A percentile compares a stretch with the other conserved stretches of the same genome.
These are phyloP conservation scores for Neofusicoccum kwambonambiense DNA, from an alignment of 2,329 filamentous ascomycete genomes.

Conservation along the genomic window DNA sequence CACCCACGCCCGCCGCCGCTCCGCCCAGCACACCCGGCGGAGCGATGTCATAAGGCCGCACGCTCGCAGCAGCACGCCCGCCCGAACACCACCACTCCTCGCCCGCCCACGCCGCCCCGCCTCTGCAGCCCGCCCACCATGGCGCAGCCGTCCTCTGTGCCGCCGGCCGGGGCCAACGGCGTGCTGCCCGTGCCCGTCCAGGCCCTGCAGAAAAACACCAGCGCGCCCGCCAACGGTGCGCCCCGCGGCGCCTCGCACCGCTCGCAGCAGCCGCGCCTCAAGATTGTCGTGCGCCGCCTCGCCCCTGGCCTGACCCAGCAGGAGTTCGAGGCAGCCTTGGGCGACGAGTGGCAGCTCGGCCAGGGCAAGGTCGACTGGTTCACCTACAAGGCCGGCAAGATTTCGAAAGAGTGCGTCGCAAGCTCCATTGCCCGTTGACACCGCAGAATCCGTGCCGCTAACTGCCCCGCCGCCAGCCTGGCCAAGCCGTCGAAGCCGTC, in stretches of 20 bases:
- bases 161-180: constrained; percentile 33
- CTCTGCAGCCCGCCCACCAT: constrained; percentile 11
- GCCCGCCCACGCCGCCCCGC: no score
- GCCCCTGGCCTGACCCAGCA: constrained; percentile 79
- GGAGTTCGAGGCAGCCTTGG: constrained; percentile 72
- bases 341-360: constrained; percentile 78
- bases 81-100: constrained; percentile 2
- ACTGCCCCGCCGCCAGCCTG: constrained; percentile 51
- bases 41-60: background rate
- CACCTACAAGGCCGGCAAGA: constrained; percentile 69
- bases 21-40: background rate
- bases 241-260: constrained; percentile 38
- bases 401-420: constrained; percentile 73
- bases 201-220: constrained; percentile 36
- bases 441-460: background rate
- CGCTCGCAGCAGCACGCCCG: background rate
- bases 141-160: constrained; percentile 15
- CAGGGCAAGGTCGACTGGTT: constrained; percentile 83
- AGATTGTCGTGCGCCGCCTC: constrained; percentile 79
- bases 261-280: constrained; percentile 64
- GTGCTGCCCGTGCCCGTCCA: constrained; percentile 34
- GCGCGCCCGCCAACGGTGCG: constrained; percentile 31
- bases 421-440: background rate
- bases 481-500: constrained; percentile 81
- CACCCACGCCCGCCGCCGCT: no score